Percentiles rank a stretch among this genome's conserved stretches.
These are phyloP conservation scores for Maudiozyma serrabonitensis DNA, from an alignment of 805 yeast species.

Conservation along the genomic window DNA sequence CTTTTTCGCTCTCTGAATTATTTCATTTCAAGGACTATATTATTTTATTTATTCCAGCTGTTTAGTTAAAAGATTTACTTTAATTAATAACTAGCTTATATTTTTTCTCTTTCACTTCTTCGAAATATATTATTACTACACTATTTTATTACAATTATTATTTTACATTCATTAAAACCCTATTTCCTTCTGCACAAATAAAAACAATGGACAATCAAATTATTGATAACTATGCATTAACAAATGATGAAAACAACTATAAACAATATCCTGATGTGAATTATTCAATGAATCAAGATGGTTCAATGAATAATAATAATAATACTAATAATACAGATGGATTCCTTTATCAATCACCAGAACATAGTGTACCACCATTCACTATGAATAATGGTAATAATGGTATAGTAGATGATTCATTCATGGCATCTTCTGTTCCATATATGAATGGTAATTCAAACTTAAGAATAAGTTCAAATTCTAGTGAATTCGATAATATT, in stretches of 20 bases:
- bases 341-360: no score
- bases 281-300: neutral
- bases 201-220: neutral
- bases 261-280: conserved; percentile 1
- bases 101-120: neutral
- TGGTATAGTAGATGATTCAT: neutral
- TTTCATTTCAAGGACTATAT: neutral
- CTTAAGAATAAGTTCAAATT: neutral
- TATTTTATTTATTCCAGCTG: neutral
- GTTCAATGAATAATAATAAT: neutral
- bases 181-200: neutral
- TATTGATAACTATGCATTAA: neutral
- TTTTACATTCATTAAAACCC: neutral
- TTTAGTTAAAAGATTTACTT: neutral
- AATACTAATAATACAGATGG: neutral
- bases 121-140: neutral
- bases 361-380: neutral
- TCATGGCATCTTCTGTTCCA: neutral
- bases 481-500: neutral
- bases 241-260: neutral
- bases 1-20: no score
- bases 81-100: neutral
- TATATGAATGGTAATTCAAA: neutral
- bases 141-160: neutral
- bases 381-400: neutral